Conservation (phyloP, 1,139 yeast genomes). For the Blastobotrys raffinosifermentans region DNA sequence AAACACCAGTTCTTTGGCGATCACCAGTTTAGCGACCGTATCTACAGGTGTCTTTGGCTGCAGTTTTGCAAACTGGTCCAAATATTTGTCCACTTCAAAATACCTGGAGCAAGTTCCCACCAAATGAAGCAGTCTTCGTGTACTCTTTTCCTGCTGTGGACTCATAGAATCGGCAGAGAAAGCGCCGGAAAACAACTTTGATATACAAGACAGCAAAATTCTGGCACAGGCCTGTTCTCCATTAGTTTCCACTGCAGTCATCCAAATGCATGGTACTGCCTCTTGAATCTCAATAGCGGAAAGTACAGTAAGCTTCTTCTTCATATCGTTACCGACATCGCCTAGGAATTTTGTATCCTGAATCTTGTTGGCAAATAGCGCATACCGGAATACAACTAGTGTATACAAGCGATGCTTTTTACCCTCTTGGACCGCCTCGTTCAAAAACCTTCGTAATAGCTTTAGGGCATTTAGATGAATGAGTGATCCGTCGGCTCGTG, state of each 20-base stretch:
- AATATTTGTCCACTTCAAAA: constrained; percentile 50
- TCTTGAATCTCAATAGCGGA: constrained; percentile 53
- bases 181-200: constrained; percentile 43
- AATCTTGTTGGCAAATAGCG: constrained; percentile 41
- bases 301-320: constrained; percentile 54
- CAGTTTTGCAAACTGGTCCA: constrained; percentile 41
- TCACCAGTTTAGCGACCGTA: constrained; percentile 48
- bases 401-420: constrained; percentile 39
- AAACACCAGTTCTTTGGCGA: constrained; percentile 52
- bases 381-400: constrained; percentile 47
- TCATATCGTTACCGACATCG: constrained; percentile 47
- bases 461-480: constrained; percentile 61
- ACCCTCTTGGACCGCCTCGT: constrained; percentile 1
- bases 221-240: constrained; percentile 48
- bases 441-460: constrained; percentile 52
- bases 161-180: constrained; percentile 36
- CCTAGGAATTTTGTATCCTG: constrained; percentile 48
- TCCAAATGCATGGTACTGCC: constrained; percentile 66
- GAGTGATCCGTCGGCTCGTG: constrained; percentile 45
- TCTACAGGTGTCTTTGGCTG: constrained; percentile 34
- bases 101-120: constrained; percentile 66
- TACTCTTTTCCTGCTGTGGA: constrained; percentile 31
- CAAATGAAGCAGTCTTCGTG: constrained; percentile 45
- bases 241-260: constrained; percentile 41
- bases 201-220: constrained; percentile 56